A percentile compares a stretch with the other conserved stretches of the same genome.
Conservation (phyloP, 2,329 filamentous ascomycete species). For the Penicillium digitatum region DNA sequence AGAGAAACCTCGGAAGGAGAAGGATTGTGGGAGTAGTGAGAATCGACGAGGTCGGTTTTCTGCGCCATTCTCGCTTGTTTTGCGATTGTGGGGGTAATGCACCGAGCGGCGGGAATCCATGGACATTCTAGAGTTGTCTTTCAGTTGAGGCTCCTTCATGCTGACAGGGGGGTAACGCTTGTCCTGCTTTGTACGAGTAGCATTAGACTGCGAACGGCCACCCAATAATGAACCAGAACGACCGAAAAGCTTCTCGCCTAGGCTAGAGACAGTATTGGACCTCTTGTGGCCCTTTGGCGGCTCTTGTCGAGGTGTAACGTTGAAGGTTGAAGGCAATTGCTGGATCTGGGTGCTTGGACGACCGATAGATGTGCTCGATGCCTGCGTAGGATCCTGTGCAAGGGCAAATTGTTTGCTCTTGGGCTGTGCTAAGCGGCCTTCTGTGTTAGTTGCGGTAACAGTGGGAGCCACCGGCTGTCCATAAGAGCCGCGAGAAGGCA, state of each 20-base stretch:
- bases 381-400: slow-evolving; percentile 52
- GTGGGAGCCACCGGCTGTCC: slow-evolving; percentile 83
- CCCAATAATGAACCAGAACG: slow-evolving; percentile 78
- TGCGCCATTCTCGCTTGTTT: slow-evolving; percentile 63
- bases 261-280: slow-evolving; percentile 72
- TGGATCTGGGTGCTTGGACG: slow-evolving; percentile 58
- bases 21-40: slow-evolving; percentile 63
- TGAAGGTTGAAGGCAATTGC: slow-evolving; percentile 56
- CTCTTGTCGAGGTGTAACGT: slow-evolving; percentile 51
- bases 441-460: slow-evolving; percentile 80
- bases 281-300: slow-evolving; percentile 57
- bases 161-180: slow-evolving; percentile 86
- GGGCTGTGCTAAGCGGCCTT: slow-evolving; percentile 85
- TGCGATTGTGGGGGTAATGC: slow-evolving; percentile 65
- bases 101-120: slow-evolving; percentile 73
- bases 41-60: slow-evolving; percentile 63
- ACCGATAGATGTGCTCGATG: slow-evolving; percentile 53
- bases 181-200: slow-evolving; percentile 46
- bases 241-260: slow-evolving; percentile 80
- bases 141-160: slow-evolving; percentile 70
- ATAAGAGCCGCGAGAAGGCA: slow-evolving; percentile 76
- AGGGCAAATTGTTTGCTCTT: slow-evolving; percentile 65
- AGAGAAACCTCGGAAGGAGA: slow-evolving; percentile 63
- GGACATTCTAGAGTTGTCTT: slow-evolving; percentile 59
- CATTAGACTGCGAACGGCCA: slow-evolving; percentile 42